phyloP scores from a whole-genome alignment of 495 filamentous ascomycete genomes.

The Aspergillus kassunensis region DNA sequence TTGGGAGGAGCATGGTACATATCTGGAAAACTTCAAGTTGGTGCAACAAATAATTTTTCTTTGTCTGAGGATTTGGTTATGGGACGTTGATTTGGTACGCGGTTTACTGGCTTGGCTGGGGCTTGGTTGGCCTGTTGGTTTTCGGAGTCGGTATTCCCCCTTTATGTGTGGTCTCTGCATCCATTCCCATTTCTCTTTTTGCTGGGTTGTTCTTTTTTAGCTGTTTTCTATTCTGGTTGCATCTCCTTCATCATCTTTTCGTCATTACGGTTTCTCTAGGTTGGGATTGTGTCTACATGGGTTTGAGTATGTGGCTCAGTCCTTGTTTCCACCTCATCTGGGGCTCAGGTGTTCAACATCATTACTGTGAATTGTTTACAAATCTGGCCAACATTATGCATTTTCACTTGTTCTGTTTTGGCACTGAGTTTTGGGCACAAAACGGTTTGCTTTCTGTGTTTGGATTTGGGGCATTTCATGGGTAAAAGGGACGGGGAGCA shows the following conservation, averaged over 20 bases:
- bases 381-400: conserved; percentile 14
- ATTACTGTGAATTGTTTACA: conserved; percentile 18
- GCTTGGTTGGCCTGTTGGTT: conserved; percentile 29
- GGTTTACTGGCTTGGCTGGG: conserved; percentile 25
- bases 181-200: conserved; percentile 11
- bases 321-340: conserved; percentile 19
- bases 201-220: conserved; percentile 10
- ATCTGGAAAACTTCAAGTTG: conserved; percentile 17
- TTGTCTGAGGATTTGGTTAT: conserved; percentile 21
- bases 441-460: conserved; percentile 12
- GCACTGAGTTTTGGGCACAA: conserved; percentile 17
- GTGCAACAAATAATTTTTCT: conserved; percentile 19
- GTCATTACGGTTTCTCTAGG: conserved; percentile 6
- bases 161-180: conserved; percentile 22
- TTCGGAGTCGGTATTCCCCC: conserved; percentile 27
- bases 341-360: conserved; percentile 20
- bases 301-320: conserved; percentile 19
- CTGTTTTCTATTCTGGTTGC: no score
- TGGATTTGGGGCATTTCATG: conserved; percentile 16
- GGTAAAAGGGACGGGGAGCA: conserved; percentile 19
- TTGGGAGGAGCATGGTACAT: conserved; percentile 28
- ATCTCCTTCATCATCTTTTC: conserved; percentile 5
- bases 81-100: conserved; percentile 27
- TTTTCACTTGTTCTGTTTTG: conserved; percentile 6
- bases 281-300: conserved; percentile 19